phyloP scores from a whole-genome alignment of 495 filamentous ascomycete species.

The Podospora appendiculata region DNA sequence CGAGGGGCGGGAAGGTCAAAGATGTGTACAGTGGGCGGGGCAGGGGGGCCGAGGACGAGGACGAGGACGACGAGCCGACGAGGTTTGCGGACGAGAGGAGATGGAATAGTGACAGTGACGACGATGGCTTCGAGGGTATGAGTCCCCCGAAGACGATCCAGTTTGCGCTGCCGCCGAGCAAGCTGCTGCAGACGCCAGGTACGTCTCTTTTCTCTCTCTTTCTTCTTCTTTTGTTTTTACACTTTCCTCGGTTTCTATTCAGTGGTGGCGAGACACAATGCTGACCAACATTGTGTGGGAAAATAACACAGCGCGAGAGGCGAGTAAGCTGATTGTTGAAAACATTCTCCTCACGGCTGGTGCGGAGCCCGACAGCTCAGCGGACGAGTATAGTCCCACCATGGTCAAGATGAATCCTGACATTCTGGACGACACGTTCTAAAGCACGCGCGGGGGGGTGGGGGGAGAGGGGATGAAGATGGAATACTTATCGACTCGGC shows the following conservation, averaged over 20 bases:
- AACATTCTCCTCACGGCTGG: conserved; percentile 84
- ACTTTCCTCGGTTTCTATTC: no score
- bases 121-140: conserved; percentile 58
- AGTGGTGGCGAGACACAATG: no score
- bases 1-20: conserved; percentile 29
- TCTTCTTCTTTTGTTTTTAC: not conserved
- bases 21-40: conserved; percentile 26
- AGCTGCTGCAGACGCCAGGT: conserved; percentile 88
- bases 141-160: conserved; percentile 97
- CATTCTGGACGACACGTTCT: conserved; percentile 68
- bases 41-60: not conserved
- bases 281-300: no score
- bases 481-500: not conserved
- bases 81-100: conserved; percentile 41
- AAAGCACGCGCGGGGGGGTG: not conserved
- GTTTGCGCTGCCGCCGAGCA: conserved; percentile 82
- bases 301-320: conserved; percentile 73
- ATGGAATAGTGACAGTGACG: conserved; percentile 53
- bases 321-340: conserved; percentile 84
- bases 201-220: not conserved
- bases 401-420: conserved; percentile 59
- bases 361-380: conserved; percentile 45
- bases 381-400: conserved; percentile 60
- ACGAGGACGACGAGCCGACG: conserved; percentile 21
- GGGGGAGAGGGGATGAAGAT: not conserved